Evolutionary conservation across 2,329 filamentous ascomycete species (phyloP), one percentile per base, ranked within the genome.

Genomic region (Fusarium heterosporum): DNA sequence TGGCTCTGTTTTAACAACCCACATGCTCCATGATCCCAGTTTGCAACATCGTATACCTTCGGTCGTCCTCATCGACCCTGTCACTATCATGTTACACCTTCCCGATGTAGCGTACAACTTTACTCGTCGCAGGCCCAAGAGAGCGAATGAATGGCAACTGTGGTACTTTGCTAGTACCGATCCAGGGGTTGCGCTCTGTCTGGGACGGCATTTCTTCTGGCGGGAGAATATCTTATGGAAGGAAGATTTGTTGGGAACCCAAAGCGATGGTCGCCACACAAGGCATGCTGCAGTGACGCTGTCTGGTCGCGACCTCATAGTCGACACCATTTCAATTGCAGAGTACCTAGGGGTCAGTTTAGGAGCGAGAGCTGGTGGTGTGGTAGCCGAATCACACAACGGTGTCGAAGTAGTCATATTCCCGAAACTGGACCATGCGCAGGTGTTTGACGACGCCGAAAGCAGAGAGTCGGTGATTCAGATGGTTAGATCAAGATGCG

Each of bases 31-130:
- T 26, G 80, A 82, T 25, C 75, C 81, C 1, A 69, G 64, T 2
- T 74, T 89, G 2, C 77, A 82, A 34, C 74, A 85, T 4, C 82
- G 87, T 14, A 81, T 90, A 16, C 81, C 73, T 8, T 79, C 80
- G 1, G 71, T 80, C 8, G 76, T 85, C 25, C 77, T 86, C 38
- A 77, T 85, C 51, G 84, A 92, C 72, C 90, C 90, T 0, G 87
- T 92, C 11, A 87, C 84, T 25, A 83, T 92, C 53, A 77, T 91
- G 55, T 81, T 93, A 32, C 90, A 93, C 73, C 81, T 90, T 34
- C 90, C 90, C 1, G 83, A 90, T 62, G 88, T 92, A 30, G 88
- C 89, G 12, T 92, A 88, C 80, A 93, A 92, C 76, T 92, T 93
- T 73, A 89, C 85, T 12, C 79, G 83, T 62, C 78, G 85, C 28